These are phyloP conservation scores for Trichocomaceae sp. DNA, from an alignment of 2,329 filamentous ascomycete species.

Conservation along the genomic window DNA sequence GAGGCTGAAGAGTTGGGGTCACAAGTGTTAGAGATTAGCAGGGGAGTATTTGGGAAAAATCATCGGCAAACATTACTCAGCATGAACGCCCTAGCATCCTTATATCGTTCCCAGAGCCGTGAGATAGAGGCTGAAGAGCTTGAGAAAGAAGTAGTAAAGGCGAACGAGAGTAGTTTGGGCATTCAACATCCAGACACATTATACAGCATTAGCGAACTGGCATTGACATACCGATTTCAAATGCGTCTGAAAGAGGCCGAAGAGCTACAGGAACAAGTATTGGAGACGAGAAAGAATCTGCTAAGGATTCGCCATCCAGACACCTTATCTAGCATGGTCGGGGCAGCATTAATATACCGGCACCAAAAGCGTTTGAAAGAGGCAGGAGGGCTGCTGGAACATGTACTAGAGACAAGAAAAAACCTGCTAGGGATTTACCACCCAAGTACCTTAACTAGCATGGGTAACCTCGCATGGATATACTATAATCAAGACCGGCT, in stretches of 20 bases:
- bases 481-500: background rate
- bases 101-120: too few relatives aligned
- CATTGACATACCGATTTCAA: background rate
- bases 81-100: too few relatives aligned
- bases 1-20: background rate
- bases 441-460: too few relatives aligned
- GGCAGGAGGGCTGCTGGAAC: too few relatives aligned
- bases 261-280: background rate
- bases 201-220: background rate
- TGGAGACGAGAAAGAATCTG: background rate
- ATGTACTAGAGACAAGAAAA: too few relatives aligned
- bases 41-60: background rate
- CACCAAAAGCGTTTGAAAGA: too few relatives aligned
- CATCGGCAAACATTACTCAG: background rate
- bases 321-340: background rate
- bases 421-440: too few relatives aligned
- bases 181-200: constrained; percentile 8
- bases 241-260: background rate
- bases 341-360: background rate
- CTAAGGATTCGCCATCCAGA: background rate
- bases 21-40: background rate
- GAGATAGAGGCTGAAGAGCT: background rate
- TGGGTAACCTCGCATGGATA: too few relatives aligned
- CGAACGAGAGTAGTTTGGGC: constrained; percentile 13
- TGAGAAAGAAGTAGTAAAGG: constrained; percentile 15